A percentile compares a stretch with the other conserved stretches of the same genome.
Conservation (phyloP, 257 asterid species). For the Salvia rosmarinus region DNA sequence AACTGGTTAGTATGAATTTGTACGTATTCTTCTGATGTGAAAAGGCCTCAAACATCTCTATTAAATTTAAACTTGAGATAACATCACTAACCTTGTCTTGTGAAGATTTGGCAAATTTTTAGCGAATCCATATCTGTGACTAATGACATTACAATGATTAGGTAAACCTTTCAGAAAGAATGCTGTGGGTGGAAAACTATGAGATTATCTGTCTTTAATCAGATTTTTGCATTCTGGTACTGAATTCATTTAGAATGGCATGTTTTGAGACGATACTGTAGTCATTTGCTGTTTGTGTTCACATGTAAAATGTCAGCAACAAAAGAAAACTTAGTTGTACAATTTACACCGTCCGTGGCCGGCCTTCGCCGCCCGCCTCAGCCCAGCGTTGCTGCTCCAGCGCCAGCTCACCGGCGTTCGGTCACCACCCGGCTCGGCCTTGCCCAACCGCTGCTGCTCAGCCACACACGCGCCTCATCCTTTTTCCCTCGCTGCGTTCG, state of each 20-base stretch:
- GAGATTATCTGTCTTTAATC: not conserved
- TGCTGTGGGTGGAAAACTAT: conserved; percentile 10
- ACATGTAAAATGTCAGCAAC: conserved; percentile 14
- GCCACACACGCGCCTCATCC: too few relatives aligned
- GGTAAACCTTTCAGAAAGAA: not conserved
- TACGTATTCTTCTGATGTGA: conserved; percentile 17
- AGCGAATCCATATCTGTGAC: not conserved
- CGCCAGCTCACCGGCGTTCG: too few relatives aligned
- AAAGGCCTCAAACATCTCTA: not conserved
- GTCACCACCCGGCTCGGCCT: too few relatives aligned
- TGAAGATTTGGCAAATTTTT: not conserved
- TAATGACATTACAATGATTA: conserved; percentile 16
- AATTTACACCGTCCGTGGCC: too few relatives aligned
- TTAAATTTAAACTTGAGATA: not conserved
- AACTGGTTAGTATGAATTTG: not conserved
- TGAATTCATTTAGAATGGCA: conserved; percentile 19
- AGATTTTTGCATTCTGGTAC: conserved; percentile 8
- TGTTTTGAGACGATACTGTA: conserved; percentile 11
- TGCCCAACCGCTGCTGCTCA: too few relatives aligned
- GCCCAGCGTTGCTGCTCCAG: too few relatives aligned
- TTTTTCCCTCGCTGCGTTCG: too few relatives aligned
- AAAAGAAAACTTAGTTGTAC: too few relatives aligned
- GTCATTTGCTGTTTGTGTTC: conserved; percentile 9
- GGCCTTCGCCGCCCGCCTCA: too few relatives aligned
- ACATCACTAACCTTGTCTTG: not conserved